These are phyloP conservation scores for Hansenula lynferdii DNA, from an alignment of 1,139 yeast genomes.

Conservation along the genomic window DNA sequence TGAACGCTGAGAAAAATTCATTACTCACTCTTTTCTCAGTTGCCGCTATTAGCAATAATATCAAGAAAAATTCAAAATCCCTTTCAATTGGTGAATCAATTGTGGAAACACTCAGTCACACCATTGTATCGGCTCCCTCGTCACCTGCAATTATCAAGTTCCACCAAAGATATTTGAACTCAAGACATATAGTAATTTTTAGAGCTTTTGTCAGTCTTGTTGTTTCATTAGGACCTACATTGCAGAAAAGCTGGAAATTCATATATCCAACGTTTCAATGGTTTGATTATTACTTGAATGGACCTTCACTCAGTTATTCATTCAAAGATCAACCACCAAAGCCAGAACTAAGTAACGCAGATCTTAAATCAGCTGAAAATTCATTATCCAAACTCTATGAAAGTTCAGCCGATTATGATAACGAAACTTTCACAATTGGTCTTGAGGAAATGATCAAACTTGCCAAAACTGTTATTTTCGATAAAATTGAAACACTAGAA, in stretches of 20 bases:
- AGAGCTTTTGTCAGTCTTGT: constrained; percentile 77
- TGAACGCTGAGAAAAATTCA: constrained; percentile 52
- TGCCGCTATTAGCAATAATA: constrained; percentile 41
- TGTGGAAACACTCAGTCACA: constrained; percentile 51
- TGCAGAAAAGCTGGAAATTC: constrained; percentile 64
- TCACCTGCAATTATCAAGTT: constrained; percentile 19
- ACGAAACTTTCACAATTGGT: constrained; percentile 42
- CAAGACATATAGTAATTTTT: constrained; percentile 69
- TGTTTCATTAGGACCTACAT: constrained; percentile 68
- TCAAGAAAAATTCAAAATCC: constrained; percentile 10
- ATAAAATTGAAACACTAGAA: constrained; percentile 6
- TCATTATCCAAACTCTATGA: constrained; percentile 59
- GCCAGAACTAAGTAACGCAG: constrained; percentile 32
- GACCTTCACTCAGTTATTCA: constrained; percentile 42
- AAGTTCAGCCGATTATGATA: constrained; percentile 51
- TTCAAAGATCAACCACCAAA: constrained; percentile 33
- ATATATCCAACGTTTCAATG: constrained; percentile 71
- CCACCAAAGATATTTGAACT: constrained; percentile 44
- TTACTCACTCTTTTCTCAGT: constrained; percentile 54
- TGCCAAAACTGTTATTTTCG: constrained; percentile 28
- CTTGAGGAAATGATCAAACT: constrained; percentile 40
- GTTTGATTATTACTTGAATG: constrained; percentile 60
- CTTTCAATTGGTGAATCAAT: constrained; percentile 52
- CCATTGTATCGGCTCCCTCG: constrained; percentile 30
- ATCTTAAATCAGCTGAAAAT: constrained; percentile 46